Evolutionary conservation across 352 stramenopile species (phyloP), one percentile per base, ranked within the genome.

Genomic region (Phytopythium boreale): DNA sequence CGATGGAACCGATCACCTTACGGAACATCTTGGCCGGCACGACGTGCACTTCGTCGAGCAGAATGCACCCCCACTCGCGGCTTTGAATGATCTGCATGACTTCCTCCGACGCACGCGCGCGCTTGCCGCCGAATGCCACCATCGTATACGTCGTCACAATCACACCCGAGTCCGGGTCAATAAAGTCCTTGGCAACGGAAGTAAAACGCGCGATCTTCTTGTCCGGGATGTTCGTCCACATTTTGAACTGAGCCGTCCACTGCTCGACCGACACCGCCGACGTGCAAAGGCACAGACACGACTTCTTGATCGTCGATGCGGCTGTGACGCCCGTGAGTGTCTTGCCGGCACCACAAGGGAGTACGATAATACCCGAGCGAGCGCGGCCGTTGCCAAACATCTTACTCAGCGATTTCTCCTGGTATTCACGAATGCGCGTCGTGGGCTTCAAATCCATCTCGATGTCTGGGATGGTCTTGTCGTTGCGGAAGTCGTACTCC

Each of bases 301-400:
- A 98, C 64, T 99, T 99, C 76, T 99, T 99, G 52, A 99, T 98
- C 9, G 97, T 95, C 10, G 86, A 95, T 9, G 96, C 95, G 0
- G 96, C 98, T 0, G 97, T 99, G 37, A 99, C 97, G 20, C 97
- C 72, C 7, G 86, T 93, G 19, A 91, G 77, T 34, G 84, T 93
- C 62, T 91, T 92, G 24, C 83, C 83, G 46, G 98, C 97, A 50
- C 97, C 97, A 76, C 98, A 99, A 0, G 97, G 97, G 43, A 99
- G 80, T 44, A 99, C 98, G 70, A 99, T 99, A 66, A 99, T 99
- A 19, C 98, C 98, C n/a, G 96, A 99, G 46, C 98, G 83, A 17
- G 97, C 97, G 44, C 97, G 94, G 10, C 97, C 97, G 75, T 99
- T 99, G 24, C 97, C 97, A 82, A 99, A 99, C 98, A 99, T 99